Percentiles rank a stretch among this genome's conserved stretches.
phyloP scores from a whole-genome alignment of 75 land plant species.

The Isoetes taiwanensis region DNA sequence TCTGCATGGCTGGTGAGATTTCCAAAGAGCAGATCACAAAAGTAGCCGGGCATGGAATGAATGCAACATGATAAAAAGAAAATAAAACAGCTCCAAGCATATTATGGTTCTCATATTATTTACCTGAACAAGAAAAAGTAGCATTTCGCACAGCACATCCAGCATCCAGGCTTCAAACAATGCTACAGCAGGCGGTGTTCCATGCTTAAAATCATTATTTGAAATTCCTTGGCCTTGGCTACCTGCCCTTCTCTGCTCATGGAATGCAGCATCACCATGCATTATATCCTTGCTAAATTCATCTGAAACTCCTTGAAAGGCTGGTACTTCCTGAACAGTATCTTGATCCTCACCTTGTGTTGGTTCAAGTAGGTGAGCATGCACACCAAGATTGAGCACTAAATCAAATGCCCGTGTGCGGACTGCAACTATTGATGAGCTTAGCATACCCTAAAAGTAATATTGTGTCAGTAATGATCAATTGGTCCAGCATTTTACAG shows the following conservation, averaged over 20 bases:
- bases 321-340: slow-evolving; percentile 36
- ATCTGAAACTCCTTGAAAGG: background rate
- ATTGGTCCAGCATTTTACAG: too few species aligned
- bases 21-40: too few species aligned
- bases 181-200: slow-evolving; percentile 46
- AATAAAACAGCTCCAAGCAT: too few species aligned
- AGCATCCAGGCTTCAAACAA: slow-evolving; percentile 86
- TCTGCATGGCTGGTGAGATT: too few species aligned
- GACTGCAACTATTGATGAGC: slow-evolving; percentile 38
- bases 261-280: too few species aligned
- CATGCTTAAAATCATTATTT: slow-evolving; percentile 33
- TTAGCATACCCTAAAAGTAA: slow-evolving; percentile 80
- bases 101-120: too few species aligned
- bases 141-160: slow-evolving; percentile 71
- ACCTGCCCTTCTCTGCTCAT: slow-evolving; percentile 11
- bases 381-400: slow-evolving; percentile 91
- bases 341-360: slow-evolving; percentile 44
- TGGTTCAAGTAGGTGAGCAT: slow-evolving; percentile 92
- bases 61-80: too few species aligned
- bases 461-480: too few species aligned
- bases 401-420: slow-evolving; percentile 82
- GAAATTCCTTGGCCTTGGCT: slow-evolving; percentile 19
- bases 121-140: slow-evolving; percentile 95
- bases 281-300: too few species aligned
- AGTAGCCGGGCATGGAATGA: too few species aligned